Evolutionary conservation across 23 red algal genomes (phyloP).

Genomic region (Chondrus crispus): DNA sequence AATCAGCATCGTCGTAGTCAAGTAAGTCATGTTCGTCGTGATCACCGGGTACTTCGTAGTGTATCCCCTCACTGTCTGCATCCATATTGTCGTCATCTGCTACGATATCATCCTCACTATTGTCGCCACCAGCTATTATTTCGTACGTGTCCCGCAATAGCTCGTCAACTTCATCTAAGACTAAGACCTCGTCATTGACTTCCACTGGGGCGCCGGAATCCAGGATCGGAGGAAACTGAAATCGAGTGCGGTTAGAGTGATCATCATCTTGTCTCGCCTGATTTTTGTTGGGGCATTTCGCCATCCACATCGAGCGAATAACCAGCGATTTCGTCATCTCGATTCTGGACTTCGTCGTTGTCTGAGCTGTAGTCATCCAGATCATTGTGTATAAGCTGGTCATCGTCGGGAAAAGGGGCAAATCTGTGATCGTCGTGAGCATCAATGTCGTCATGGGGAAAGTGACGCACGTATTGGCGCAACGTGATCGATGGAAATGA

Average conservation of each 20-base stretch:
- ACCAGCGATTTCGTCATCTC: not conserved
- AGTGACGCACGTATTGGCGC: slow-evolving; percentile 55
- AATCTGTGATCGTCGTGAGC: slow-evolving; percentile 20
- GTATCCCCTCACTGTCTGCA: not conserved
- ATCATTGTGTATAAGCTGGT: not conserved
- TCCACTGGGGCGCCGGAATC: not conserved
- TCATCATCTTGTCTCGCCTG: no score
- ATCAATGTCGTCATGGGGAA: slow-evolving; percentile 42
- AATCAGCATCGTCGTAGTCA: not conserved
- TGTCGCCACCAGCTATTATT: not conserved
- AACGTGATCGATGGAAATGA: no score
- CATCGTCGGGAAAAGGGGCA: slow-evolving; percentile 30
- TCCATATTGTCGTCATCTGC: not conserved
- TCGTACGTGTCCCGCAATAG: slow-evolving; percentile 56
- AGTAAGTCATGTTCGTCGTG: not conserved
- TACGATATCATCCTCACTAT: not conserved
- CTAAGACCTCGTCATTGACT: slow-evolving; percentile 31
- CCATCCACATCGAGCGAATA: not conserved
- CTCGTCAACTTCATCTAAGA: slow-evolving; percentile 62
- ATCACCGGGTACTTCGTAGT: no score
- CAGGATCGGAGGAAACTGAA: not conserved
- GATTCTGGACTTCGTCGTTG: not conserved
- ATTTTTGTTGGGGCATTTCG: no score
- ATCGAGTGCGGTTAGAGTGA: not conserved
- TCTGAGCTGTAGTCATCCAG: slow-evolving; percentile 32